These are phyloP conservation scores for Nemophila menziesii DNA, from an alignment of 257 asterid genomes.

Conservation along the genomic window DNA sequence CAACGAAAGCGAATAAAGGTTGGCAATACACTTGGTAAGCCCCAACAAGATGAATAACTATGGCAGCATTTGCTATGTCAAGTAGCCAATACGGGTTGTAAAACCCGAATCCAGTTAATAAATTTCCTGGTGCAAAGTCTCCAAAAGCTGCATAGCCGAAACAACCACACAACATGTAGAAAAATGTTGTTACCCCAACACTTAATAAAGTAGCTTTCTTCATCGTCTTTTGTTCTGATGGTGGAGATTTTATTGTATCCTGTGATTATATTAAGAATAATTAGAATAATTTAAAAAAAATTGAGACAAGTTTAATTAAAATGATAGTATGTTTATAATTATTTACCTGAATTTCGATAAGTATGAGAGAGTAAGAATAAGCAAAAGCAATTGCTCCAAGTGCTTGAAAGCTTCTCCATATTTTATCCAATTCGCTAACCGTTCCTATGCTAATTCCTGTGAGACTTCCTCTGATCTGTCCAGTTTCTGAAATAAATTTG, in stretches of 20 bases:
- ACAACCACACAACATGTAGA: conserved; percentile 88
- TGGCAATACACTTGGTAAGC: conserved; percentile 92
- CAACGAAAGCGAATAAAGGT: conserved; percentile 72
- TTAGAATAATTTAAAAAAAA: no score
- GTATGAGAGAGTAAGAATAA: conserved; percentile 69
- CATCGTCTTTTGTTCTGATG: conserved; percentile 70
- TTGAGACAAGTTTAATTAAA: background rate
- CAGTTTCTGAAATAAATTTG: conserved; percentile 28
- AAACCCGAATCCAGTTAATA: conserved; percentile 81
- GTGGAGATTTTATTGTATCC: conserved; percentile 79
- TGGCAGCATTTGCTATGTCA: conserved; percentile 73
- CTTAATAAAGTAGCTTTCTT: conserved; percentile 61
- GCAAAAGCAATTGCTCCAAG: conserved; percentile 86
- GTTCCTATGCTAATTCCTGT: conserved; percentile 69
- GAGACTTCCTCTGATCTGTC: conserved; percentile 51
- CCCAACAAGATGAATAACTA: conserved; percentile 67
- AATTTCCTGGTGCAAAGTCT: conserved; percentile 71
- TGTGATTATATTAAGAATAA: conserved; percentile 8
- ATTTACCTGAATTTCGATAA: conserved; percentile 64
- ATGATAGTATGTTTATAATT: background rate
- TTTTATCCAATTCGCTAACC: conserved; percentile 43
- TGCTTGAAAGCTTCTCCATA: conserved; percentile 74
- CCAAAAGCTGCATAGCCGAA: conserved; percentile 93
- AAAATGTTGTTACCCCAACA: conserved; percentile 59
- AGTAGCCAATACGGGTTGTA: conserved; percentile 83